phyloP scores from a whole-genome alignment of 2,329 filamentous ascomycete genomes.

The Cercospora zeina region DNA sequence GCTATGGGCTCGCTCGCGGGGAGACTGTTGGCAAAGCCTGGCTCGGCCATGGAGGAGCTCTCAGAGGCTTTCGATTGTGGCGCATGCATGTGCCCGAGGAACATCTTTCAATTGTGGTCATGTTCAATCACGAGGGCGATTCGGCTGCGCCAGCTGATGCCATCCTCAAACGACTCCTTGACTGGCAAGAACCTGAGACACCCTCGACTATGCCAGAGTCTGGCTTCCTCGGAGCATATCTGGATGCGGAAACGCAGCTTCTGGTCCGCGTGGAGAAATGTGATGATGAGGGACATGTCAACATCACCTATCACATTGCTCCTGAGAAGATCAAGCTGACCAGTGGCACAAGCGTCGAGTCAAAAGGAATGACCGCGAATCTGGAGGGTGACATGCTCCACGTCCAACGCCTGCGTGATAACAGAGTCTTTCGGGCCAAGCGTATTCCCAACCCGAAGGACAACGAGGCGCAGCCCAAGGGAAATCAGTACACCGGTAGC shows the following conservation, averaged over 20 bases:
- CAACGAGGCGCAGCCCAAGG: not conserved
- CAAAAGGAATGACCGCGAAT: slow-evolving; percentile 32
- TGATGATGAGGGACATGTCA: slow-evolving; percentile 30
- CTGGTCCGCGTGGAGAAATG: slow-evolving; percentile 33
- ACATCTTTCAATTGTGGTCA: slow-evolving; percentile 44
- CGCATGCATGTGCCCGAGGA: slow-evolving; percentile 42
- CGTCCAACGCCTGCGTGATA: slow-evolving; percentile 27
- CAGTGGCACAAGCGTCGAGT: slow-evolving; percentile 27
- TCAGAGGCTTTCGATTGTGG: slow-evolving; percentile 46
- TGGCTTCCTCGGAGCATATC: slow-evolving; percentile 43
- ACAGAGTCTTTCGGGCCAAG: slow-evolving; percentile 25
- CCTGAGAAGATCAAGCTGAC: slow-evolving; percentile 17
- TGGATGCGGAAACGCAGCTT: slow-evolving; percentile 44
- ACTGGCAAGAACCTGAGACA: slow-evolving; percentile 28
- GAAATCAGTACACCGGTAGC: slow-evolving; percentile 32
- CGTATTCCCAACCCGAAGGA: slow-evolving; percentile 9
- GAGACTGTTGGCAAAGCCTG: slow-evolving; percentile 35
- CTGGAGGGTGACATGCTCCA: slow-evolving; percentile 38
- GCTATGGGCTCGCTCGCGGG: slow-evolving; percentile 41
- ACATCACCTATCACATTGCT: slow-evolving; percentile 18
- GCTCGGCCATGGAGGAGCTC: slow-evolving; percentile 47
- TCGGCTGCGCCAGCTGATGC: slow-evolving; percentile 35
- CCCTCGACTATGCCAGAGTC: not conserved
- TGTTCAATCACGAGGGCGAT: slow-evolving; percentile 46
- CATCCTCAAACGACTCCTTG: slow-evolving; percentile 40